Conservation (phyloP, 345 rosid genomes). For the Eucalyptus sp. region DNA sequence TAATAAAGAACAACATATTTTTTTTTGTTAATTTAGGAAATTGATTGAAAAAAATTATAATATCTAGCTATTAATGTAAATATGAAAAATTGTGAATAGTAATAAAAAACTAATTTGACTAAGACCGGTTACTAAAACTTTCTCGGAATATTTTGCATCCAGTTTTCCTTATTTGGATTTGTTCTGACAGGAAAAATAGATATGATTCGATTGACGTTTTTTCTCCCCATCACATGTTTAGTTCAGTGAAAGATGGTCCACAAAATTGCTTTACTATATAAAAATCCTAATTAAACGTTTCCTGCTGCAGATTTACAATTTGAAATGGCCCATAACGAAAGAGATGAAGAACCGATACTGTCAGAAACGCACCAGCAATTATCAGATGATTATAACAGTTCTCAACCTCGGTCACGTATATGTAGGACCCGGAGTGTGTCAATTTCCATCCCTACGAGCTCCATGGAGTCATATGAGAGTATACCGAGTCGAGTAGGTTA, state of each 20-base stretch:
- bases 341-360: constrained; percentile 58
- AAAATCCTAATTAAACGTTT: not conserved
- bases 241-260: not conserved
- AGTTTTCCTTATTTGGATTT: not conserved
- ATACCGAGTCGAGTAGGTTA: constrained; percentile 12
- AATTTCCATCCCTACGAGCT: constrained; percentile 32
- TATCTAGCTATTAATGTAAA: too few species aligned
- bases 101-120: too few species aligned
- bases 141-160: not conserved
- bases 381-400: constrained; percentile 10
- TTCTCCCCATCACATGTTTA: not conserved
- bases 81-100: too few species aligned
- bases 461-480: constrained; percentile 34
- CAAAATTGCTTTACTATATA: not conserved
- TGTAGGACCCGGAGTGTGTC: constrained; percentile 13
- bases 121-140: not conserved
- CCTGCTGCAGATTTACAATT: not conserved
- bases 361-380: constrained; percentile 13
- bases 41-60: too few species aligned
- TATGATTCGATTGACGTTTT: not conserved
- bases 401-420: constrained; percentile 16
- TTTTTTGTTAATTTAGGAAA: too few species aligned
- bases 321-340: constrained; percentile 38
- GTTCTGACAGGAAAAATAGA: not conserved
- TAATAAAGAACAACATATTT: too few species aligned